These are phyloP conservation scores for Aspergillus luchuensis DNA, from an alignment of 2,329 filamentous ascomycete genomes.

Conservation along the genomic window DNA sequence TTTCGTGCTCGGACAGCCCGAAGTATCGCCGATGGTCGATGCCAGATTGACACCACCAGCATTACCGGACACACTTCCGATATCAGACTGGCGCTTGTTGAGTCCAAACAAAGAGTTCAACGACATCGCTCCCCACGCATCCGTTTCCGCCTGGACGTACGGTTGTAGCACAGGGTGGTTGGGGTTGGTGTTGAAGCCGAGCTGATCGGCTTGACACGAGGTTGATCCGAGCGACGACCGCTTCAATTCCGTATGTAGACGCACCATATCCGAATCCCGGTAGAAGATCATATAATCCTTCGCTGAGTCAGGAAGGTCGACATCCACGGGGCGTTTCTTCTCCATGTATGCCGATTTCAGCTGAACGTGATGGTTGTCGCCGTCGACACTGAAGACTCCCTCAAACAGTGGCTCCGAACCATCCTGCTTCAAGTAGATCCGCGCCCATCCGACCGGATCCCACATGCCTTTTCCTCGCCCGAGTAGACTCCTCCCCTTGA, in stretches of 20 bases:
- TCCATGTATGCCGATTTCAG: constrained; percentile 71
- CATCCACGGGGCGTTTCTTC: constrained; percentile 72
- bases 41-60: constrained; percentile 77
- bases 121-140: constrained; percentile 62
- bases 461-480: constrained; percentile 66
- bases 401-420: constrained; percentile 81
- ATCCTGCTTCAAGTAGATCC: constrained; percentile 76
- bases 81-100: constrained; percentile 66
- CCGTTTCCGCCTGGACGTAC: constrained; percentile 57
- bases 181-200: constrained; percentile 75
- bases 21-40: constrained; percentile 74
- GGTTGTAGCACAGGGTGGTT: constrained; percentile 66
- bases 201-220: constrained; percentile 71
- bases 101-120: constrained; percentile 68
- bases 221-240: constrained; percentile 52
- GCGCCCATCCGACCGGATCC: constrained; percentile 82
- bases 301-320: constrained; percentile 57
- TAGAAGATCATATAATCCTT: constrained; percentile 87
- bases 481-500: constrained; percentile 75
- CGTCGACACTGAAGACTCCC: constrained; percentile 78
- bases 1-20: constrained; percentile 85
- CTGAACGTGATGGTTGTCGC: constrained; percentile 85
- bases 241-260: constrained; percentile 63
- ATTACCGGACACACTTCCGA: constrained; percentile 69
- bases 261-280: constrained; percentile 80